Evolutionary conservation across 768 basidiomycete species (phyloP).

Genomic region (Lentinus brumalis): DNA sequence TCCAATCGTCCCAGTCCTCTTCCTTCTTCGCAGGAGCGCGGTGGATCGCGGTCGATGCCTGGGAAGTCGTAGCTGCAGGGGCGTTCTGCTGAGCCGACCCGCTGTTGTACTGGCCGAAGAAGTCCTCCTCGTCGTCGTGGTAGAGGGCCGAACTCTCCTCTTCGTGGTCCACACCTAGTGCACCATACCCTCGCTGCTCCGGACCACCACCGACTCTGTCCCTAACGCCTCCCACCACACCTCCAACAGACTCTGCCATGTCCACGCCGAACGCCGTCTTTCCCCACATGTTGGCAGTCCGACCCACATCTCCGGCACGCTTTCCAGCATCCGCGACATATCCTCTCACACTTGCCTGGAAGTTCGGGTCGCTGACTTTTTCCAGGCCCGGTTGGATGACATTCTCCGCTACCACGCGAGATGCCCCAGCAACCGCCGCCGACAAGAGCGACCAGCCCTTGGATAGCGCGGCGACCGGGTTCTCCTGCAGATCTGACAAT

Average conservation of each 20-base stretch:
- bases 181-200: conserved; percentile 40
- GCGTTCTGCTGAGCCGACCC: conserved; percentile 15
- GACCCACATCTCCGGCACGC: conserved; percentile 61
- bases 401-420: conserved; percentile 76
- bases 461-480: conserved; percentile 80
- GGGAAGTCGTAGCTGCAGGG: conserved; percentile 17
- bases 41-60: conserved; percentile 14
- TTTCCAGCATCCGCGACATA: conserved; percentile 73
- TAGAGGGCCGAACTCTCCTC: conserved; percentile 66
- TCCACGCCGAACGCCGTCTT: conserved; percentile 82
- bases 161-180: conserved; percentile 51
- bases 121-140: conserved; percentile 59
- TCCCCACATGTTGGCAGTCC: conserved; percentile 74
- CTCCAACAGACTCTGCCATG: conserved; percentile 75
- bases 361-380: conserved; percentile 74
- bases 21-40: conserved; percentile 32
- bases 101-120: conserved; percentile 53
- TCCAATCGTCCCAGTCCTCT: conserved; percentile 52
- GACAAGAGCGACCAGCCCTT: conserved; percentile 98
- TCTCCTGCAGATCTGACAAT: conserved; percentile 80
- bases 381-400: conserved; percentile 91
- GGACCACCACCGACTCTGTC: conserved; percentile 61
- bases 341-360: conserved; percentile 73
- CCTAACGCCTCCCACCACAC: conserved; percentile 64
- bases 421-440: conserved; percentile 78